Base-by-base conservation (phyloP, 768 basidiomycete species). In the Mycena belliarum region DNA sequence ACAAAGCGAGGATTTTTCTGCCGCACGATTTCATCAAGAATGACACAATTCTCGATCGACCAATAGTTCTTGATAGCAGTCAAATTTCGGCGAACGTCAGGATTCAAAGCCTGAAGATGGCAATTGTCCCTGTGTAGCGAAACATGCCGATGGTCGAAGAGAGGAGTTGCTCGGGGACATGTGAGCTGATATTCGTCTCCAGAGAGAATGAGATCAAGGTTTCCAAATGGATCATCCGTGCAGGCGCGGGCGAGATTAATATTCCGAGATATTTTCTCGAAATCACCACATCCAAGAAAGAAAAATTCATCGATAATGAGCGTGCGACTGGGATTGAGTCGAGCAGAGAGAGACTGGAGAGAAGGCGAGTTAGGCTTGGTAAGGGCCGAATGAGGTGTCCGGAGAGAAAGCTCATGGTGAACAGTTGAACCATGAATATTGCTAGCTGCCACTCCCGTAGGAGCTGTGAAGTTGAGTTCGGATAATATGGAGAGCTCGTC, bases 391-490 rank as follows among this genome's bases (percentile, higher is more conserved):
- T 48, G 45, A 21, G 32, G 49, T 3, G 43, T 51, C 2, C 52
- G 28, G 1, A 63, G 50, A 8, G 57, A 38, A 20, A 49, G n/a
- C 24, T 60, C 63, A n/a, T 55, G 43, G 37, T 60, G 55, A 2
- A 54, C 29, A 0, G 63, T 68, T 7, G 51, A 50, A 4, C 66
- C 66, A 21, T 32, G 43, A n/a, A 64, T 57, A 28, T 66, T 65
- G 35, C 42, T 57, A 0, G 66, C 63, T 35, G 66, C 53, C 2
- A 64, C 60, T n/a, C n/a, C n/a, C n/a, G n/a, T n/a, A n/a, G n/a
- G n/a, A n/a, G n/a, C n/a, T n/a, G n/a, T n/a, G n/a, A 66, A 56
- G 29, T 56, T 35, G 4, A 68, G 37, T 12, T 55, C 53, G 1
- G 28, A 5, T 3, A 32, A 32, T 23, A 48, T 25, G 2, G 35